phyloP scores from a whole-genome alignment of 495 filamentous ascomycete species.

The Aspergillus funiculosus region DNA sequence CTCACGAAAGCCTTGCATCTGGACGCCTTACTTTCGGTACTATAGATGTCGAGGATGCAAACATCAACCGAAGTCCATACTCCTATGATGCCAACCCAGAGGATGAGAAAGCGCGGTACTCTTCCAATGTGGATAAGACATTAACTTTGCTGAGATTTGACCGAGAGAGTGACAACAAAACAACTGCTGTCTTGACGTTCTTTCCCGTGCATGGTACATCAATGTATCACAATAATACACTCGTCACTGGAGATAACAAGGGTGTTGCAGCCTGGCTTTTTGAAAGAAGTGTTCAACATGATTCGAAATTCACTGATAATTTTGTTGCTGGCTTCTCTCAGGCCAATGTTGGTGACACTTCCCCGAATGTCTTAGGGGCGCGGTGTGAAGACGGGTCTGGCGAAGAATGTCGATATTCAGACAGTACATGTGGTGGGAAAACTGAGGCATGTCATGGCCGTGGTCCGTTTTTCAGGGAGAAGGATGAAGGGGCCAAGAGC shows the following conservation, averaged over 20 bases:
- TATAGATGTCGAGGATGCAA: slow-evolving; percentile 72
- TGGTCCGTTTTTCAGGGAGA: slow-evolving; percentile 69
- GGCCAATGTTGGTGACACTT: slow-evolving; percentile 88
- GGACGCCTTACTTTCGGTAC: slow-evolving; percentile 69
- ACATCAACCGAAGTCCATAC: slow-evolving; percentile 85
- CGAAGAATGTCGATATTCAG: slow-evolving; percentile 60
- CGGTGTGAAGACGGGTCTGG: slow-evolving; percentile 71
- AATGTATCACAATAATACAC: slow-evolving; percentile 85
- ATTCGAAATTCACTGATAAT: slow-evolving; percentile 51
- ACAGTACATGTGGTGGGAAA: slow-evolving; percentile 73
- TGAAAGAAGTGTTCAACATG: slow-evolving; percentile 60
- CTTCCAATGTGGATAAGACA: slow-evolving; percentile 75
- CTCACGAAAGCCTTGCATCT: slow-evolving; percentile 66
- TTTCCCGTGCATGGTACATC: slow-evolving; percentile 93
- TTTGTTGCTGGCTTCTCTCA: slow-evolving; percentile 95
- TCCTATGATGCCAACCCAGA: slow-evolving; percentile 88
- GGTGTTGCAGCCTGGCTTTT: slow-evolving; percentile 85
- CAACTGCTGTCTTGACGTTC: slow-evolving; percentile 79
- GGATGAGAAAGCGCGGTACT: slow-evolving; percentile 68
- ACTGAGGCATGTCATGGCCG: slow-evolving; percentile 77
- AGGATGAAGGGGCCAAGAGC: slow-evolving; percentile 65
- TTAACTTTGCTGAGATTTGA: slow-evolving; percentile 80
- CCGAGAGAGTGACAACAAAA: slow-evolving; percentile 63
- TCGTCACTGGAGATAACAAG: slow-evolving; percentile 93
- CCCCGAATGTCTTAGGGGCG: slow-evolving; percentile 82